Evolutionary conservation across 495 filamentous ascomycete species (phyloP).

Genomic region (Lasiosphaeria ovina): DNA sequence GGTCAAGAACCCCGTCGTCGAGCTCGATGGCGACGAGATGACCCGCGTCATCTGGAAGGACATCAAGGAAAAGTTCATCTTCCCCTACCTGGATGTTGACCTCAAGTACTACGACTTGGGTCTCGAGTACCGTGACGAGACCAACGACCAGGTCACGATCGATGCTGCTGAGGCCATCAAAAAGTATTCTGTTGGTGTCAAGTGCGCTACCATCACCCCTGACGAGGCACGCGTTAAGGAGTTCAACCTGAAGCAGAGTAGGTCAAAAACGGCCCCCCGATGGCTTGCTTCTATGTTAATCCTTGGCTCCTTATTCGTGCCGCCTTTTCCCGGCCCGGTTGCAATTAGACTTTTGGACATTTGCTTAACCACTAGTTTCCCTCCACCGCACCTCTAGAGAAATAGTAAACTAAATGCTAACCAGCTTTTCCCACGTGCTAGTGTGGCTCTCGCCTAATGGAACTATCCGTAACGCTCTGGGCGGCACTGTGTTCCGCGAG

Average conservation of each 20-base stretch:
- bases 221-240: slow-evolving; percentile 96
- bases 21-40: slow-evolving; percentile 99
- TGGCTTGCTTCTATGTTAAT: not conserved
- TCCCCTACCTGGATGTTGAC: slow-evolving; percentile 92
- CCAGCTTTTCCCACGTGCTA: slow-evolving; percentile 8
- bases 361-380: too few species aligned
- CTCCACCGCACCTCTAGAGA: not conserved
- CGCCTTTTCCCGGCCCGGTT: not conserved
- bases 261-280: slow-evolving; percentile 18
- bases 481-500: slow-evolving; percentile 96
- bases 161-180: slow-evolving; percentile 97
- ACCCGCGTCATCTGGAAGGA: slow-evolving; percentile 98
- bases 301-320: not conserved
- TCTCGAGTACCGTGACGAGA: slow-evolving; percentile 91
- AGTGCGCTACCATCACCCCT: slow-evolving; percentile 98
- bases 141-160: slow-evolving; percentile 90
- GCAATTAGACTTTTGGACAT: too few species aligned
- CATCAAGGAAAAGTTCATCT: slow-evolving; percentile 97
- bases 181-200: slow-evolving; percentile 97
- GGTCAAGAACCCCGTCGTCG: slow-evolving; percentile 96
- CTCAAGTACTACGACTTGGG: slow-evolving; percentile 99
- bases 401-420: slow-evolving; percentile 13
- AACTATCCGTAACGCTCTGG: slow-evolving; percentile 93
- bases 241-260: slow-evolving; percentile 97
- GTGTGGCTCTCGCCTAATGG: slow-evolving; percentile 99